These are phyloP conservation scores for Leonotis leonurus DNA, from an alignment of 257 asterid genomes.

Conservation along the genomic window DNA sequence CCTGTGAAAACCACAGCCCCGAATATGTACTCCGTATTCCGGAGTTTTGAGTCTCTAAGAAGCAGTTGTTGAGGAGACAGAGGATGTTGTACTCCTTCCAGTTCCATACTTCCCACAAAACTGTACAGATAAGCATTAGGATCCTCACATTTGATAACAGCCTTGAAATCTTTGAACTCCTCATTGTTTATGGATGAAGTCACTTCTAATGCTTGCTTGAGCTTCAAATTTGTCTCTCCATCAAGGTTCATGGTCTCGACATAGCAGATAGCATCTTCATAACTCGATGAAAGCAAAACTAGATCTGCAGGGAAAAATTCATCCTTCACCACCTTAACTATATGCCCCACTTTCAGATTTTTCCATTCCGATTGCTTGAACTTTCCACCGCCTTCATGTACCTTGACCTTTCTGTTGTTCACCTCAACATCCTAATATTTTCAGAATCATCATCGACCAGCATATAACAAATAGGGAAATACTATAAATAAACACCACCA, in stretches of 20 bases:
- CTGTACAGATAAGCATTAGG: conserved; percentile 61
- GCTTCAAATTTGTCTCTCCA: conserved; percentile 66
- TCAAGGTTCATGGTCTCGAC: conserved; percentile 71
- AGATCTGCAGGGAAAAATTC: conserved; percentile 73
- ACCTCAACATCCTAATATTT: conserved; percentile 51
- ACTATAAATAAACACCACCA: background rate
- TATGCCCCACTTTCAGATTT: conserved; percentile 52
- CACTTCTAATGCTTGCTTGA: conserved; percentile 58
- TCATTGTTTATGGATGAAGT: conserved; percentile 35
- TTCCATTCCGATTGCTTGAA: conserved; percentile 48
- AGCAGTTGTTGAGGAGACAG: conserved; percentile 56
- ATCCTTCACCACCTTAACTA: conserved; percentile 61
- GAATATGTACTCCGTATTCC: conserved; percentile 67
- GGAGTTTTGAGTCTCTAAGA: conserved; percentile 58
- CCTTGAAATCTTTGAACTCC: conserved; percentile 36
- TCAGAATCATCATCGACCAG: conserved; percentile 14
- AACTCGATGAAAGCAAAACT: conserved; percentile 55
- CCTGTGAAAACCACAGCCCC: conserved; percentile 87
- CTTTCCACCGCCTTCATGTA: conserved; percentile 36
- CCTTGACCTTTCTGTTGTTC: conserved; percentile 55
- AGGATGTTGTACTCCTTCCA: conserved; percentile 33
- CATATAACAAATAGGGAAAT: background rate
- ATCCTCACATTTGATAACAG: conserved; percentile 52
- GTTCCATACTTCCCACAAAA: conserved; percentile 59
- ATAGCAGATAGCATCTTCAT: conserved; percentile 61